A percentile compares a stretch with the other conserved stretches of the same genome.
phyloP scores from a whole-genome alignment of 202 grass and related monocot genomes.

The Panicum virgatum region DNA sequence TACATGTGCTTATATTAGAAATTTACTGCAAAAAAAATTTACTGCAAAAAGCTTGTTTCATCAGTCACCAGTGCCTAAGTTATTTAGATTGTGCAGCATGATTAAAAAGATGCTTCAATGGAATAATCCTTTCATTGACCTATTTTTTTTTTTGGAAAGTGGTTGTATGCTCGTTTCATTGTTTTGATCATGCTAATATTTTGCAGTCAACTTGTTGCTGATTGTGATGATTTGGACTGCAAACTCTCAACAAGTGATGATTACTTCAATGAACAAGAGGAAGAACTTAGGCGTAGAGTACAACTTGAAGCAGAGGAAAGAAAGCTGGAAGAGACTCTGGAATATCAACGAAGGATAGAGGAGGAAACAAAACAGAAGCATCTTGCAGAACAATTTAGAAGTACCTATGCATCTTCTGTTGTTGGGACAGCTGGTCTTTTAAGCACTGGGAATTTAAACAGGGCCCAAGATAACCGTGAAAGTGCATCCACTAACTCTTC shows the following conservation, averaged over 20 bases:
- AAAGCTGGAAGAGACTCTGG: constrained; percentile 89
- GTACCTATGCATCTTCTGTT: constrained; percentile 34
- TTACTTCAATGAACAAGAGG: constrained; percentile 67
- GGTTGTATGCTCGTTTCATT: neutral
- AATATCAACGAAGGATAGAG: constrained; percentile 82
- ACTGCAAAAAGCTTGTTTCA: neutral
- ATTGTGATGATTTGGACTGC: constrained; percentile 55
- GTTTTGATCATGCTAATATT: constrained; percentile 32
- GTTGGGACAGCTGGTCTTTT: constrained; percentile 16
- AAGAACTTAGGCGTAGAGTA: constrained; percentile 60
- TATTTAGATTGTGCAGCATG: constrained; percentile 5
- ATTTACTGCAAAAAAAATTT: constrained; percentile 20
- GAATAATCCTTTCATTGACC: constrained; percentile 15
- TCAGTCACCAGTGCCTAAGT: neutral
- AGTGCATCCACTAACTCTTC: constrained; percentile 38
- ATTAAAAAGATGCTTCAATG: constrained; percentile 1
- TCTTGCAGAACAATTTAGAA: constrained; percentile 58
- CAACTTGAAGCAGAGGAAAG: constrained; percentile 85
- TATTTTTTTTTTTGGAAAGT: constrained; percentile 7
- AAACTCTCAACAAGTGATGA: constrained; percentile 53
- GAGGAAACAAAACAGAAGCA: constrained; percentile 80
- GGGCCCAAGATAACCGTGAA: constrained; percentile 40
- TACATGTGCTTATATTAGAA: constrained; percentile 4
- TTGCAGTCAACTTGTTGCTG: constrained; percentile 65
- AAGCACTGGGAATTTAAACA: constrained; percentile 34